These are phyloP conservation scores for Neofusicoccum cordaticola DNA, from an alignment of 2,329 filamentous ascomycete genomes.

Conservation along the genomic window DNA sequence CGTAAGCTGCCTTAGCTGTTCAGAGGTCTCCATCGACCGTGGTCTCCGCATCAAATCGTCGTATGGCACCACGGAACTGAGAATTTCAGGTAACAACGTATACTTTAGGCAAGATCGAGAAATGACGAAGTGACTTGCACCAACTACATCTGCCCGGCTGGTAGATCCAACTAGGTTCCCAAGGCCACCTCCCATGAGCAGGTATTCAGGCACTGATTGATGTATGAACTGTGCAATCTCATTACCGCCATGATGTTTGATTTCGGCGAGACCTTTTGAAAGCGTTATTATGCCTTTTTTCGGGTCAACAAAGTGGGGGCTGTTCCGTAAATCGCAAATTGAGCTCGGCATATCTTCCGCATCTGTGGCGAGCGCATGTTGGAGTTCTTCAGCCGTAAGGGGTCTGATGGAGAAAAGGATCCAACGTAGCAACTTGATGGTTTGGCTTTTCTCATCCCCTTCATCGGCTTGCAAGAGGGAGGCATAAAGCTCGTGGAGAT, in stretches of 20 bases:
- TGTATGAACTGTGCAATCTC: background rate
- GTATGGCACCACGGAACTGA: too few relatives aligned
- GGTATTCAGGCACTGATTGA: background rate
- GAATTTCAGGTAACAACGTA: too few relatives aligned
- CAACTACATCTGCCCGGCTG: too few relatives aligned
- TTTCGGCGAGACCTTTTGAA: background rate
- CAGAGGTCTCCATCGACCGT: too few relatives aligned
- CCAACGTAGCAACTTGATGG: background rate
- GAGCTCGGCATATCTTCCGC: background rate
- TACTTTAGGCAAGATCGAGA: too few relatives aligned
- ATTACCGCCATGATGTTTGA: background rate
- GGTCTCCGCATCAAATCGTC: too few relatives aligned
- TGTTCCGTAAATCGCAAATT: background rate
- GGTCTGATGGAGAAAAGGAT: background rate
- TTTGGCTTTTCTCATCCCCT: background rate
- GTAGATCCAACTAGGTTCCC: background rate
- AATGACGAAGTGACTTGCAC: too few relatives aligned
- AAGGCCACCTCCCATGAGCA: background rate
- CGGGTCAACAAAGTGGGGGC: background rate
- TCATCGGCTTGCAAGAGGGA: background rate
- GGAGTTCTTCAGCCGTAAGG: background rate
- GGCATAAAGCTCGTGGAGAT: background rate
- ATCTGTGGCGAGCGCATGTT: background rate
- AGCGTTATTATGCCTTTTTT: background rate
- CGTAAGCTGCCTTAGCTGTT: too few relatives aligned